phyloP scores from a whole-genome alignment of 106 monocot species.

The Dioscorea dumetorum region DNA sequence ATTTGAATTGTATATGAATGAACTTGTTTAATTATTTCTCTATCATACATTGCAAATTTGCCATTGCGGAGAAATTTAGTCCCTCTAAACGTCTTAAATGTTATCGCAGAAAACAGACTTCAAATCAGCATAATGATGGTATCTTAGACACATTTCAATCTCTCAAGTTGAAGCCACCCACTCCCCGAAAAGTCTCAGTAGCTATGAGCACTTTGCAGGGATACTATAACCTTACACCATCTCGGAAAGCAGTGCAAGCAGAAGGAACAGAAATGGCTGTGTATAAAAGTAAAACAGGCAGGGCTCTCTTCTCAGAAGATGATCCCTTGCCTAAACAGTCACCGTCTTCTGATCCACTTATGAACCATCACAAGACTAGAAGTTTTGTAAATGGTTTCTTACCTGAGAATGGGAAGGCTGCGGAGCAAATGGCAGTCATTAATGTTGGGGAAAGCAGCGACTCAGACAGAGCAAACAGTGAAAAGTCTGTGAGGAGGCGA shows the following conservation, averaged over 20 bases:
- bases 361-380: conserved; percentile 32
- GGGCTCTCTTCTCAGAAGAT: conserved; percentile 22
- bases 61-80: not conserved
- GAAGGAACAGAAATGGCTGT: conserved; percentile 69
- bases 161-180: conserved; percentile 31
- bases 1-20: too few relatives aligned
- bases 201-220: conserved; percentile 84
- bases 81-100: not conserved
- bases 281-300: conserved; percentile 27
- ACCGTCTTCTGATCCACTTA: conserved; percentile 36
- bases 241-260: conserved; percentile 9
- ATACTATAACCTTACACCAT: conserved; percentile 54
- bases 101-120: conserved; percentile 41
- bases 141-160: conserved; percentile 47
- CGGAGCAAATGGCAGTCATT: not conserved
- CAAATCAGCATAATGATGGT: conserved; percentile 20
- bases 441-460: conserved; percentile 25
- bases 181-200: conserved; percentile 27
- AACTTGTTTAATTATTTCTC: too few relatives aligned
- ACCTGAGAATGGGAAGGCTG: conserved; percentile 4
- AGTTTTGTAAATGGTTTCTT: conserved; percentile 39
- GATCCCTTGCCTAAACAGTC: conserved; percentile 15
- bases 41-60: too few relatives aligned
- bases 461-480: conserved; percentile 24
- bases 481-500: conserved; percentile 55